Percentiles rank a stretch among this genome's conserved stretches.
Conservation (phyloP, 2,329 filamentous ascomycete species). For the Huntiella moniliformis region DNA sequence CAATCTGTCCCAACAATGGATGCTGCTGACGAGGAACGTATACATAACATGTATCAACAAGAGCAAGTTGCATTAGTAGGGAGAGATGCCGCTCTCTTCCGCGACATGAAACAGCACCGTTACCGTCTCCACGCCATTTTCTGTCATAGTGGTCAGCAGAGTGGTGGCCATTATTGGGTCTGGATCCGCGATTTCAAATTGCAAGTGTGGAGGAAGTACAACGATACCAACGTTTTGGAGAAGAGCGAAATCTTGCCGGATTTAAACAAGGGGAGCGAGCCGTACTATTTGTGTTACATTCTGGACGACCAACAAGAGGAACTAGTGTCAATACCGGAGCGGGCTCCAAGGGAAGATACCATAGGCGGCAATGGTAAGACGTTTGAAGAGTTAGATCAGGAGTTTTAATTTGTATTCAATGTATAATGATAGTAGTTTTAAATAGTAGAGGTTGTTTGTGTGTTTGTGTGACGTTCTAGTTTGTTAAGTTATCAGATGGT, state of each 20-base stretch:
- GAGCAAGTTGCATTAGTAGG: slow-evolving; percentile 20
- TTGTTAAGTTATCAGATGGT: too few species aligned
- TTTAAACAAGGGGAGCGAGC: slow-evolving; percentile 51
- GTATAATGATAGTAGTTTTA: too few species aligned
- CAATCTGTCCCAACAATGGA: neutral
- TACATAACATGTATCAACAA: slow-evolving; percentile 17
- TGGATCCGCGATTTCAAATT: slow-evolving; percentile 76
- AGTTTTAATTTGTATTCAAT: neutral
- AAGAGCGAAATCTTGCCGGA: slow-evolving; percentile 51
- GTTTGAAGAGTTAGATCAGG: neutral
- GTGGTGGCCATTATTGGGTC: slow-evolving; percentile 85
- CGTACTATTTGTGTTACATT: slow-evolving; percentile 74
- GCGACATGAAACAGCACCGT: slow-evolving; percentile 41
- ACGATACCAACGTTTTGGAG: slow-evolving; percentile 60
- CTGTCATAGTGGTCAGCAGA: slow-evolving; percentile 60
- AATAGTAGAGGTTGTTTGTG: too few species aligned
- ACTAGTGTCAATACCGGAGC: slow-evolving; percentile 28
- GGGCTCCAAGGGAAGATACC: slow-evolving; percentile 14
- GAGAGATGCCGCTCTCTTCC: slow-evolving; percentile 33
- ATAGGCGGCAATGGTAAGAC: neutral
- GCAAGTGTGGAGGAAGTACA: slow-evolving; percentile 80
- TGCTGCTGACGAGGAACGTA: neutral
- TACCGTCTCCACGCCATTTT: slow-evolving; percentile 86
- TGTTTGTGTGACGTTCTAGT: too few species aligned
- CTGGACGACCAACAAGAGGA: slow-evolving; percentile 42